Base-by-base conservation (phyloP, 2,329 filamentous ascomycete species). In the Colletotrichum australisinense region DNA sequence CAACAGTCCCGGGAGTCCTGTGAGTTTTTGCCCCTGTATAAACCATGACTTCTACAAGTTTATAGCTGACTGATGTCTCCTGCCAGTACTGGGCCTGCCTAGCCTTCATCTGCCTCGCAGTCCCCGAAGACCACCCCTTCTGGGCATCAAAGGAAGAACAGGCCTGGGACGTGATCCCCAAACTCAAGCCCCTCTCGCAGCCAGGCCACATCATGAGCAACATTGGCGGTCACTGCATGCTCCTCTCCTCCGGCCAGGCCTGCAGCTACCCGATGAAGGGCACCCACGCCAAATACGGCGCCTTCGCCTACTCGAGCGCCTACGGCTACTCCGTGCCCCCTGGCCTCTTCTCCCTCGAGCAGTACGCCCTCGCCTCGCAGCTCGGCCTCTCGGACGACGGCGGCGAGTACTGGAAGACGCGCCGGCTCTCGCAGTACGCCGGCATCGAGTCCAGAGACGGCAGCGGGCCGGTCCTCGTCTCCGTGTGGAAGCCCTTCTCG, bases 201-300 rank as follows among this genome's bases (percentile, higher is more conserved):
- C 93, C 93, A 0, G 89, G 92, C 0, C 93, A 95, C 78, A 95
- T 95, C 74, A 89, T 91, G 80, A 88, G 92, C 76, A 89, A 91
- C 75, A 88, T 91, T 22, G 93, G 92, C n/a, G 92, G 91, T 0
- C 93, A 95, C 80, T 92, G 91, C 58, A 93, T 95, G 86, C 86
- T 95, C 28, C 87, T 95, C 8, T 93, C 90, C 4, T 93, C 92
- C 0, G 93, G 94, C 1, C 93, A 96, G 80, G 92, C 92, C n/a
- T 95, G 93, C 81, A 92, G 93, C 80, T 95, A 95, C 79, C 92
- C 93, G 0, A 92, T 95, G 86, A 94, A 94, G 81, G 93, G 92
- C 67, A 94, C 93, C 0, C 93, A 95, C 80, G 93, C 93, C 74
- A 95, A 95, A 79, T 95, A 95, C 81, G 93, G 93, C 59, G 89